phyloP scores from a whole-genome alignment of 2,329 filamentous ascomycete species.

The Drechslera avenae region DNA sequence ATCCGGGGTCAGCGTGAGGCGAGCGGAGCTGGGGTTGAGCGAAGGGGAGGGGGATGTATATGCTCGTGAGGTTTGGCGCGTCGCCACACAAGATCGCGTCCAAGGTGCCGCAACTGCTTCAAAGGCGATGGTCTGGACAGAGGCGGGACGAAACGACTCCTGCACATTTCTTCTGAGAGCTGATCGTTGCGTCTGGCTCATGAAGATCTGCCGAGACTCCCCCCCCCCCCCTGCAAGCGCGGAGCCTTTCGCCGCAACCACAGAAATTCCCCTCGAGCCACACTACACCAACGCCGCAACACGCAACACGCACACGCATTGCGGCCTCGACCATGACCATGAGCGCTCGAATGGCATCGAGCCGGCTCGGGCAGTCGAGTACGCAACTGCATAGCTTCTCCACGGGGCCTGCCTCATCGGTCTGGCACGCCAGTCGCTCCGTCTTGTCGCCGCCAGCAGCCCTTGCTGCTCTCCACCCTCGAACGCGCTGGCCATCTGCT shows the following conservation, averaged over 20 bases:
- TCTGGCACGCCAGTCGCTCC: background rate
- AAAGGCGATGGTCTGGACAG: conserved; percentile 2
- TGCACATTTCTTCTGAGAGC: conserved; percentile 18
- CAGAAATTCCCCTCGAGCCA: conserved; percentile 22
- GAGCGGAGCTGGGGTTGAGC: background rate
- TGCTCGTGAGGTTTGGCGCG: background rate
- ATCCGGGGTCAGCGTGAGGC: conserved; percentile 15
- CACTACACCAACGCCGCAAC: conserved; percentile 28
- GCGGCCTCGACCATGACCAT: conserved; percentile 53
- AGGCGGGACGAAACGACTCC: conserved; percentile 12
- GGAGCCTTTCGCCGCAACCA: conserved; percentile 14
- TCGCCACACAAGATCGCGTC: conserved; percentile 1
- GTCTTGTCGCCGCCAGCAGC: conserved; percentile 13
- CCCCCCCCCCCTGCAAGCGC: conserved; percentile 14
- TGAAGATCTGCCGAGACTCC: conserved; percentile 18
- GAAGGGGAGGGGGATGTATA: background rate
- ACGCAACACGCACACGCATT: no score
- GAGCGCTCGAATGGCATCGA: conserved; percentile 68
- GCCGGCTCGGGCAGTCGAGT: conserved; percentile 67
- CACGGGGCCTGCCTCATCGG: background rate
- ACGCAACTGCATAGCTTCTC: conserved; percentile 30
- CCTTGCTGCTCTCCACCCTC: conserved; percentile 31
- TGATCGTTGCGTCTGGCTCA: conserved; percentile 19
- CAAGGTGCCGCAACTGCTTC: background rate
- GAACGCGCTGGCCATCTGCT: conserved; percentile 19